phyloP scores from a whole-genome alignment of 768 basidiomycete species.

The Zangia roseola region DNA sequence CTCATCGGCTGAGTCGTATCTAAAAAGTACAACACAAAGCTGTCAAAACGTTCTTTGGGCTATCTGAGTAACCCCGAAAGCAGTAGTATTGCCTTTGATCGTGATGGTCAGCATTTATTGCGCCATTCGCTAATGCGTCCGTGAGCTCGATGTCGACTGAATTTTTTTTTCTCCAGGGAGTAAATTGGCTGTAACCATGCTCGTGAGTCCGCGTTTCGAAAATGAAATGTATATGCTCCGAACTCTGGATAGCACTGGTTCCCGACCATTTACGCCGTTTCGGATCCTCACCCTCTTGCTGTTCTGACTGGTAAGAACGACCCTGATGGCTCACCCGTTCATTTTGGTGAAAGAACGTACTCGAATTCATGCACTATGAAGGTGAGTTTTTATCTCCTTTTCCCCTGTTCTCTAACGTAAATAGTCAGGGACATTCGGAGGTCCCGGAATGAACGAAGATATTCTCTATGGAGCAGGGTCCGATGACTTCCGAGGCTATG shows the following conservation, averaged over 20 bases:
- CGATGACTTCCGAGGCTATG: constrained; percentile 77
- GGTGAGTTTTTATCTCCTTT: constrained; percentile 34
- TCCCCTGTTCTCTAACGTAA: neutral
- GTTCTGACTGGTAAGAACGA: constrained; percentile 58
- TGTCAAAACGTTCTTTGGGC: constrained; percentile 40
- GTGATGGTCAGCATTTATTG: constrained; percentile 47
- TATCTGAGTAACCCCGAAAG: constrained; percentile 60
- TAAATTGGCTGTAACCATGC: constrained; percentile 63
- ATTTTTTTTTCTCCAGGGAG: constrained; percentile 41
- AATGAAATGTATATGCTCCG: neutral
- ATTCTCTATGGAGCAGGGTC: constrained; percentile 73
- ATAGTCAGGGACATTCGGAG: constrained; percentile 78
- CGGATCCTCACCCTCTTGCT: constrained; percentile 69
- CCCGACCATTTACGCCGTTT: constrained; percentile 68
- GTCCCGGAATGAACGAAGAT: constrained; percentile 50
- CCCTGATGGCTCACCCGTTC: constrained; percentile 53
- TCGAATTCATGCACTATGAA: constrained; percentile 79
- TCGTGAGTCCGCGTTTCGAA: constrained; percentile 41
- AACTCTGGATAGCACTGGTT: constrained; percentile 50
- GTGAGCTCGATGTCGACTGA: neutral
- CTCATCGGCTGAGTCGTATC: constrained; percentile 30
- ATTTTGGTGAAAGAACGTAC: constrained; percentile 52
- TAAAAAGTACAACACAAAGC: constrained; percentile 43
- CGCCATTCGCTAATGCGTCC: constrained; percentile 4
- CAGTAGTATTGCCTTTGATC: constrained; percentile 68